Evolutionary conservation across 257 asterid species (phyloP), one percentile per base, ranked within the genome.

Genomic region (Apocynum venetum): DNA sequence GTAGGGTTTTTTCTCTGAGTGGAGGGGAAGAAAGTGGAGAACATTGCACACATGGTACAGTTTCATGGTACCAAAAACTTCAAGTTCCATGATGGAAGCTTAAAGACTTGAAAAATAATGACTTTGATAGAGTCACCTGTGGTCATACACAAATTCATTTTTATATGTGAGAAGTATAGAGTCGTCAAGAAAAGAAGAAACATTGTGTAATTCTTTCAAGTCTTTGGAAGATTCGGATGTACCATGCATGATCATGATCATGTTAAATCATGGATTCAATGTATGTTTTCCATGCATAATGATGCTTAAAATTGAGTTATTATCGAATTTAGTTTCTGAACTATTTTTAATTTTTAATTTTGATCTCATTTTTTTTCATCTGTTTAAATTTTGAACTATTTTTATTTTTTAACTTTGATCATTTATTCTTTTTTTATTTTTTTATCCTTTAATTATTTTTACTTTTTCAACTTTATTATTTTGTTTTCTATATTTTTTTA

Each of bases 21-120:
- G 91, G 89, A 60, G 89, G 48, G 76, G 82, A 66, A 66, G 85
- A 82, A 82, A 85, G 91, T 89, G 91, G 93, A 75, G 85, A 78
- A 82, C 73, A 85, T 66, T 80, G 84, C 82, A 73, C 66, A 73
- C 25, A 82, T 49, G 77, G 72, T 44, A 47, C 74, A 61, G 40
- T 49, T 78, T 25, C 47, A 77, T 78, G 76, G 60, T 47, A 67
- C 83, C 68, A 75, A 81, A 59, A 81, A 77, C 53, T 78, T 72
- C 15, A 38, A 74, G 57, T 79, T 63, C 55, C 74, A 68, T 66
- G 71, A 80, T 59, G 73, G 71, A 69, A 60, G 44, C 61, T 52
- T 4, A 72, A 53, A 48, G 36, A 43, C 47, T 48, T 41, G 38
- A 49, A 68, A 57, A 70, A 77, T 35, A 63, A 68, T 44, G 47